Evolutionary conservation across 2,329 filamentous ascomycete genomes (phyloP).

Genomic region (Neonectria neomacrospora): DNA sequence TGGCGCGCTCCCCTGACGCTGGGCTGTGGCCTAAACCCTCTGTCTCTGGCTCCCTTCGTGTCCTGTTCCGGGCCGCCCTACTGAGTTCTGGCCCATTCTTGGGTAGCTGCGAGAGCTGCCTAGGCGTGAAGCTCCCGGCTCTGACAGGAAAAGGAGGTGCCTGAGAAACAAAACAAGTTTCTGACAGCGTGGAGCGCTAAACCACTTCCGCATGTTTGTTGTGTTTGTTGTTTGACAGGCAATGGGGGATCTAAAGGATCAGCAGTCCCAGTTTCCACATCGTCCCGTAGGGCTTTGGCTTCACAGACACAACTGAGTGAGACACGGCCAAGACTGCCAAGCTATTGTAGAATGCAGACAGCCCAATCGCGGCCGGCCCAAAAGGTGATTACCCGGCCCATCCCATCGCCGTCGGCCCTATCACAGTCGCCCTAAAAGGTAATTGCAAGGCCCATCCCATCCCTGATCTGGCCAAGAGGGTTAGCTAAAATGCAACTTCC

Average conservation of each 20-base stretch:
- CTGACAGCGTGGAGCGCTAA: neutral
- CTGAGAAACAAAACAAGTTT: neutral
- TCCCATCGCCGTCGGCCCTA: neutral
- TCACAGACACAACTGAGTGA: neutral
- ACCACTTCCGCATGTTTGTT: neutral
- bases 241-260: neutral
- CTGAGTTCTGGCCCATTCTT: neutral
- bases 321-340: neutral
- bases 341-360: neutral
- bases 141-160: neutral
- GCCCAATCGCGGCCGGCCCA: neutral
- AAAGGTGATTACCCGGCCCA: neutral
- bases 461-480: conserved; percentile 1
- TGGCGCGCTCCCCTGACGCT: neutral
- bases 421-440: neutral
- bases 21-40: neutral
- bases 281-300: neutral
- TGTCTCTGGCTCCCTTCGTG: neutral
- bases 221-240: neutral
- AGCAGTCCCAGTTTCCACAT: neutral
- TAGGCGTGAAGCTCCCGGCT: neutral
- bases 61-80: neutral
- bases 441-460: neutral
- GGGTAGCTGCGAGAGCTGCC: neutral
- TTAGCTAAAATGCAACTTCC: neutral